Conservation (phyloP, 495 filamentous ascomycete genomes). For the Trichoderma parareesei region DNA sequence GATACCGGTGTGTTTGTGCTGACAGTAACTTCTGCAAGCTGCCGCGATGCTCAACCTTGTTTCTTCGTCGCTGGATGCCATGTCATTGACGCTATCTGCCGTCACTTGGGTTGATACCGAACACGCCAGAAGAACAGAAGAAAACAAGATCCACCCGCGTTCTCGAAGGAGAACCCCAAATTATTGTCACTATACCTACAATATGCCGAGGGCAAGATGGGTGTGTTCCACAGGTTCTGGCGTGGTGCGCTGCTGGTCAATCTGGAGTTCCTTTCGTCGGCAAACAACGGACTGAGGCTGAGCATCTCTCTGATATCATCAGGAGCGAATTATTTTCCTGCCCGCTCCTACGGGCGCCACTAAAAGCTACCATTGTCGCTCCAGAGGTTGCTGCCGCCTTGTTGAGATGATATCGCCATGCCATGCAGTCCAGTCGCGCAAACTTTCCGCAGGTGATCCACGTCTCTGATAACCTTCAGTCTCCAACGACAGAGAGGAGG, state of each 20-base stretch:
- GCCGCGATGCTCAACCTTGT: neutral
- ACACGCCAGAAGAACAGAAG: neutral
- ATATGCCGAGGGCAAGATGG: neutral
- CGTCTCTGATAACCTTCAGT: neutral
- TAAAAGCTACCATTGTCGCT: neutral
- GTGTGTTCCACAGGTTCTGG: neutral
- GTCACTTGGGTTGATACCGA: too few species aligned
- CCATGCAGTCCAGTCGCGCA: neutral
- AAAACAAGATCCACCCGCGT: neutral
- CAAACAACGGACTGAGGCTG: neutral
- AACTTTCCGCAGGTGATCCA: neutral
- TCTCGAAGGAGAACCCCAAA: neutral
- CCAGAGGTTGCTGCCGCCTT: neutral
- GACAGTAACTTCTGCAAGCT: neutral
- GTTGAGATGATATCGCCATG: neutral
- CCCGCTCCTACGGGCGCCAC: neutral
- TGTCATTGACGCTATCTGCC: too few species aligned
- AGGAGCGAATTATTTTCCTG: neutral
- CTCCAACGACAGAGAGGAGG: neutral
- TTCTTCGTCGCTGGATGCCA: neutral
- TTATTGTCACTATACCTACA: neutral
- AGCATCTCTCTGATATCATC: neutral
- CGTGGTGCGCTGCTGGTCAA: neutral
- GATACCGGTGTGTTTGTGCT: neutral
- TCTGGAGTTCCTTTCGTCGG: neutral